These are phyloP conservation scores for Boeremia exigua DNA, from an alignment of 2,329 filamentous ascomycete species.

Conservation along the genomic window DNA sequence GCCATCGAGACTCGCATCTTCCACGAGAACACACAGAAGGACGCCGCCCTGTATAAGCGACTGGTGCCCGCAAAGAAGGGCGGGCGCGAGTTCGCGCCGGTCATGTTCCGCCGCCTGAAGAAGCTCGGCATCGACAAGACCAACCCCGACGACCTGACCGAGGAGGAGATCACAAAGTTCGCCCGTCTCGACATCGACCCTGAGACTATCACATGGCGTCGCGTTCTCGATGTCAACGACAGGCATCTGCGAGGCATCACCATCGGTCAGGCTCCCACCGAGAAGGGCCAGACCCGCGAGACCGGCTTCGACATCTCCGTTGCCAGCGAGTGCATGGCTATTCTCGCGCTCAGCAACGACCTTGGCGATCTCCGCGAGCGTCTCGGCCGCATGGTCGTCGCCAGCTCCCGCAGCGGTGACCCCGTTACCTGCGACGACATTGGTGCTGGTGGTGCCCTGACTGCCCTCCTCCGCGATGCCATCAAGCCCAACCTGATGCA, in stretches of 20 bases:
- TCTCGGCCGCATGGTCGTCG: constrained; percentile 94
- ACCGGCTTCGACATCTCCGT: constrained; percentile 98
- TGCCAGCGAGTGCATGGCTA: constrained; percentile 97
- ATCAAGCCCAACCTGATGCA: constrained; percentile 99
- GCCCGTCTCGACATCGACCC: constrained; percentile 96
- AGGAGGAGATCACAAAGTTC: constrained; percentile 86
- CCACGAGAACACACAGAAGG: constrained; percentile 94
- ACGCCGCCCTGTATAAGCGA: constrained; percentile 83
- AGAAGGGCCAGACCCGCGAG: constrained; percentile 85
- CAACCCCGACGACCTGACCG: constrained; percentile 85
- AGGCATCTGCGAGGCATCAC: constrained; percentile 89
- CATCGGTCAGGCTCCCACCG: constrained; percentile 84
- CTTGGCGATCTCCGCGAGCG: constrained; percentile 90
- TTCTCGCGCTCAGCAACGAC: constrained; percentile 89
- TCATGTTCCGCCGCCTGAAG: constrained; percentile 92
- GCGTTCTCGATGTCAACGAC: constrained; percentile 97
- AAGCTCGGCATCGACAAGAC: constrained; percentile 97
- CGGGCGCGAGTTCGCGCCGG: constrained; percentile 80
- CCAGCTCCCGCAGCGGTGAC: constrained; percentile 82
- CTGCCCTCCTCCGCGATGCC: constrained; percentile 95
- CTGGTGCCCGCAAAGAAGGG: constrained; percentile 91
- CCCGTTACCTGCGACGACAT: constrained; percentile 96
- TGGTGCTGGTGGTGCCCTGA: constrained; percentile 87
- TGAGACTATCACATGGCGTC: constrained; percentile 95
- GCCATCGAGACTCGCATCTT: constrained; percentile 98